phyloP scores from a whole-genome alignment of 208 protist species.

The Acanthamoeba rhysodes region DNA sequence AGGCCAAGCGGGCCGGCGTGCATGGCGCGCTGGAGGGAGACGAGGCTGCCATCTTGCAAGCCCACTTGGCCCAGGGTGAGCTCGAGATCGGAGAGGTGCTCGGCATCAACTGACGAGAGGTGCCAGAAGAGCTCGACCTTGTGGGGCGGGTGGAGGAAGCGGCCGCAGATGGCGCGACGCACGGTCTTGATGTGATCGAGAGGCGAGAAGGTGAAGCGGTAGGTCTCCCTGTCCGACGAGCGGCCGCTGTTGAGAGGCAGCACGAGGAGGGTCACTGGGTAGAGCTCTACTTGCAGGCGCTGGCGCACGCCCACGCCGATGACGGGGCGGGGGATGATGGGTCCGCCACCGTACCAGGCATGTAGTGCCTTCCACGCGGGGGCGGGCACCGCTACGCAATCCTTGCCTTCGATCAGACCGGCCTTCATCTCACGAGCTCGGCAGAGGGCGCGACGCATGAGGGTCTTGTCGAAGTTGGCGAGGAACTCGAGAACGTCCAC shows the following conservation, averaged over 20 bases:
- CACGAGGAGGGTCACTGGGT: slow-evolving; percentile 42
- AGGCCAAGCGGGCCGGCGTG: neutral
- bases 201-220: slow-evolving; percentile 64
- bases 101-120: neutral
- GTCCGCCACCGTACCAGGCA: slow-evolving; percentile 44
- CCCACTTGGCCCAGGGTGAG: slow-evolving; percentile 13
- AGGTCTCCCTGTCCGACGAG: neutral
- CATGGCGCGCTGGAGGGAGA: slow-evolving; percentile 4
- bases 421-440: slow-evolving; percentile 19
- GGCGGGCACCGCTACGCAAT: slow-evolving; percentile 33
- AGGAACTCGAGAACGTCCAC: slow-evolving; percentile 30
- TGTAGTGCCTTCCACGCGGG: slow-evolving; percentile 5
- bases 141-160: slow-evolving; percentile 43
- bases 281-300: slow-evolving; percentile 65
- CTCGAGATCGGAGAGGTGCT: slow-evolving; percentile 28
- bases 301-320: slow-evolving; percentile 31
- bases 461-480: slow-evolving; percentile 36
- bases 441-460: slow-evolving; percentile 44
- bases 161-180: neutral
- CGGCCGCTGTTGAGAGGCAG: slow-evolving; percentile 23
- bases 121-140: slow-evolving; percentile 55
- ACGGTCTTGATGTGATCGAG: slow-evolving; percentile 31
- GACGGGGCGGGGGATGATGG: slow-evolving; percentile 29
- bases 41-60: slow-evolving; percentile 5
- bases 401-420: slow-evolving; percentile 26